Base-by-base conservation (phyloP, 1,139 yeast genomes). In the Pichia sp. region DNA sequence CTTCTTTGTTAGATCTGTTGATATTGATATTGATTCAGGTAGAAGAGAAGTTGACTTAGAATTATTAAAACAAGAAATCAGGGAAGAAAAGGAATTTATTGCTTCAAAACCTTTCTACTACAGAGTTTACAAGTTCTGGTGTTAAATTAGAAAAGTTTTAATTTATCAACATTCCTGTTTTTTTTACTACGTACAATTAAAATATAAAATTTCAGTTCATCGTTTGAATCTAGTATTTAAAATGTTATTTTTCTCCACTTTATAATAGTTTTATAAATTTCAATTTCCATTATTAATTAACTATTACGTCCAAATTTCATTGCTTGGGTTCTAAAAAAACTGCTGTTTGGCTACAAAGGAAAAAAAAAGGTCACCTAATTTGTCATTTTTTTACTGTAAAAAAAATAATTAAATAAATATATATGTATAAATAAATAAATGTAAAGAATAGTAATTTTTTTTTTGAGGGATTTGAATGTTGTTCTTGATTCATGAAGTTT, bases 21-120 rank as follows among this genome's bases (percentile, higher is more conserved):
- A 80, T 47, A 76, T 83, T 57, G 88, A 83, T 62, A 66, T 83
- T 51, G 85, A 80, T 56, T 72, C 84, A 18, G 88, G 87, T 59
- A 79, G 88, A 77, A 76, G 81, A 64, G 82, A 77, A 55, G 66
- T 78, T 49, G 88, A 82, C 61, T 65, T 81, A 60, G 86, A 81
- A 53, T 70, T 80, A 42, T 70, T 80, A 60, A 79, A 73, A 63
- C 84, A 80, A 66, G 88, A 82, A 65, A 68, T 81, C 60, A 76
- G 76, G 26, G 80, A 79, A 61, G 87, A 82, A 66, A 76, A 69
- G 56, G 81, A 76, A 39, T 66, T 61, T 49, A 56, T 79, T 50
- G 73, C 74, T 24, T 57, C 76, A 41, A 78, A 71, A 57, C 84
- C 86, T 35, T 66, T 72, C 53, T 74, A 70, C 59, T 70, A 67